Percentiles rank a stretch among this genome's conserved stretches.
Conservation (phyloP, 2,329 filamentous ascomycete species). For the Simplicillium aogashimaense region DNA sequence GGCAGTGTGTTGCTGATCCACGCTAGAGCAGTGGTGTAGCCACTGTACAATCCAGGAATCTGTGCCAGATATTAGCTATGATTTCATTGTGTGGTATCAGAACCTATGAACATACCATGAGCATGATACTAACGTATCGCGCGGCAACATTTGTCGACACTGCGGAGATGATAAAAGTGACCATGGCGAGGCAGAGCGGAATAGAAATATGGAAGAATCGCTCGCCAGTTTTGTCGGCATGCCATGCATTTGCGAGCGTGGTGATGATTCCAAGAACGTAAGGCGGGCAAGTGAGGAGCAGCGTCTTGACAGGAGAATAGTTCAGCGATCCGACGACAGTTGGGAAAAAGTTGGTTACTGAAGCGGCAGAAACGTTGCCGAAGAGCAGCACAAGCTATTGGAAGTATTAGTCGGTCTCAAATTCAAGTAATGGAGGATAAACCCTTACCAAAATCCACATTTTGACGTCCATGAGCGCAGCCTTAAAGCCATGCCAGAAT, state of each 20-base stretch:
- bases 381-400: slow-evolving; percentile 42
- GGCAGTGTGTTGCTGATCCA: slow-evolving; percentile 74
- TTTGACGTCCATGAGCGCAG: slow-evolving; percentile 46
- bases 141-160: slow-evolving; percentile 9
- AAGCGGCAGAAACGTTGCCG: slow-evolving; percentile 43
- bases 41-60: slow-evolving; percentile 51
- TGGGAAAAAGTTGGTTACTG: slow-evolving; percentile 43
- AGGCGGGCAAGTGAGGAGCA: slow-evolving; percentile 19
- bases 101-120: slow-evolving; percentile 39
- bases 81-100: not conserved
- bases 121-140: slow-evolving; percentile 51
- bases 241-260: slow-evolving; percentile 21
- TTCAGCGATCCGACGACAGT: slow-evolving; percentile 17
- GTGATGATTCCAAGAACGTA: slow-evolving; percentile 16
- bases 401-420: not conserved
- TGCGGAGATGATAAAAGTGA: slow-evolving; percentile 14
- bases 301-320: slow-evolving; percentile 11
- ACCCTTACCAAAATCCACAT: slow-evolving; percentile 42
- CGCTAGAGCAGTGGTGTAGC: slow-evolving; percentile 57
- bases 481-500: slow-evolving; percentile 37
- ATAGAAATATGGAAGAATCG: slow-evolving; percentile 25
- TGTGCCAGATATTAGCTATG: slow-evolving; percentile 8
- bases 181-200: slow-evolving; percentile 11
- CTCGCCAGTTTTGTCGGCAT: slow-evolving; percentile 26
- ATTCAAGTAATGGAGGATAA: not conserved